Percentiles rank a stretch among this genome's conserved stretches.
These are phyloP conservation scores for Calonectria ilicicola DNA, from an alignment of 2,329 filamentous ascomycete species.

Conservation along the genomic window DNA sequence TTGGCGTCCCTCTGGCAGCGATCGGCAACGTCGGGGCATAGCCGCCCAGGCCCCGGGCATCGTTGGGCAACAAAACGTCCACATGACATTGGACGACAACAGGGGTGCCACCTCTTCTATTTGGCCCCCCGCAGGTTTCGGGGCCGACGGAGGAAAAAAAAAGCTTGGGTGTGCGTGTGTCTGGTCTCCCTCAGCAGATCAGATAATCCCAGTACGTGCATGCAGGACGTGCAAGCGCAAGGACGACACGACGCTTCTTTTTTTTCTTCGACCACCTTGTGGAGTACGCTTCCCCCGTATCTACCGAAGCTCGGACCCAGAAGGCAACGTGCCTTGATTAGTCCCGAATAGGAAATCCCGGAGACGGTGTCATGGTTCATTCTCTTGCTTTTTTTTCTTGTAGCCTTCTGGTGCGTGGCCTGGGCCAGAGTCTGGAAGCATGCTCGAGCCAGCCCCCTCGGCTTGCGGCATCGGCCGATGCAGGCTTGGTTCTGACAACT, in stretches of 20 bases:
- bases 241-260: constrained; percentile 5
- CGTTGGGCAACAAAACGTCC: background rate
- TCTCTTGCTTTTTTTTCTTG: background rate
- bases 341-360: constrained; percentile 36
- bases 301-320: constrained; percentile 1
- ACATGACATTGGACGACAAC: constrained; percentile 5
- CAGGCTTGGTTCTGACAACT: background rate
- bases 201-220: constrained; percentile 9
- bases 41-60: background rate
- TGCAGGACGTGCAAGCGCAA: constrained; percentile 1
- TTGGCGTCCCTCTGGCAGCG: constrained; percentile 15
- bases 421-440: constrained; percentile 21
- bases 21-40: constrained; percentile 22
- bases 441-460: background rate
- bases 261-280: background rate
- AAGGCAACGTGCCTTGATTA: constrained; percentile 1
- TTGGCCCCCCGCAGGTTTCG: background rate
- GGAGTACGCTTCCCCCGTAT: background rate
- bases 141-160: constrained; percentile 17
- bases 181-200: constrained; percentile 3
- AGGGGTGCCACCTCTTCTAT: background rate
- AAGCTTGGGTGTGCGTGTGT: background rate
- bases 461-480: constrained; percentile 17
- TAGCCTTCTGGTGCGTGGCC: background rate
- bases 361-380: constrained; percentile 12